Conservation (phyloP, 192 early-diverging fungal genomes). For the Funneliformis mosseae region DNA sequence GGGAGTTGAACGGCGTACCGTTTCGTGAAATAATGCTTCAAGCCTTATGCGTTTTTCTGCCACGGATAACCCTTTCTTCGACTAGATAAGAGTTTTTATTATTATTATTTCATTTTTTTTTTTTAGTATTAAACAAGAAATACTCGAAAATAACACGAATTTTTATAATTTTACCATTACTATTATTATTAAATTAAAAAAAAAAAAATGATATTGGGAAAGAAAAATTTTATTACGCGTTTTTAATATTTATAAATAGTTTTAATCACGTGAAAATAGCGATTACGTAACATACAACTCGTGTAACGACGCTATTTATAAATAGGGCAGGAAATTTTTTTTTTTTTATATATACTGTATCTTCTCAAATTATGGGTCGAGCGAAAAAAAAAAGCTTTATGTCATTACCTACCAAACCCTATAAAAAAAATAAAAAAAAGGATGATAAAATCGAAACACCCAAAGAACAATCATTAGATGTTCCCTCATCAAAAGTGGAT, state of each 20-base stretch:
- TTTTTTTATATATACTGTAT: too few relatives aligned
- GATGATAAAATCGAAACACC: not conserved
- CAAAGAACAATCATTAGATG: not conserved
- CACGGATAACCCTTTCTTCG: conserved; percentile 51
- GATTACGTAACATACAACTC: too few relatives aligned
- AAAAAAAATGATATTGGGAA: too few relatives aligned
- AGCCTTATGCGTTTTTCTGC: conserved; percentile 57
- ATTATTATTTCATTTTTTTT: too few relatives aligned
- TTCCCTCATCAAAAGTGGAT: not conserved
- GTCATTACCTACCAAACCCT: not conserved
- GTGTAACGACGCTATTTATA: too few relatives aligned
- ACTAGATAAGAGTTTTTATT: conserved; percentile 36
- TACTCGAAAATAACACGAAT: not conserved
- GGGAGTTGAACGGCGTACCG: conserved; percentile 39
- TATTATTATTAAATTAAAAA: not conserved
- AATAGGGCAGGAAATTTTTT: too few relatives aligned
- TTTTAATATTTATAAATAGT: too few relatives aligned
- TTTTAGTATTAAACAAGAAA: not conserved
- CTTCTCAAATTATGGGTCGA: not conserved
- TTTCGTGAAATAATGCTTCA: conserved; percentile 53
- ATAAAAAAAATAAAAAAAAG: not conserved
- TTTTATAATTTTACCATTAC: not conserved
- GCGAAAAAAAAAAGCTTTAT: not conserved
- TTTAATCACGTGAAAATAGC: too few relatives aligned
- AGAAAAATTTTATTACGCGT: too few relatives aligned